These are phyloP conservation scores for Globisporangium nunn DNA, from an alignment of 352 stramenopile species.

Conservation along the genomic window DNA sequence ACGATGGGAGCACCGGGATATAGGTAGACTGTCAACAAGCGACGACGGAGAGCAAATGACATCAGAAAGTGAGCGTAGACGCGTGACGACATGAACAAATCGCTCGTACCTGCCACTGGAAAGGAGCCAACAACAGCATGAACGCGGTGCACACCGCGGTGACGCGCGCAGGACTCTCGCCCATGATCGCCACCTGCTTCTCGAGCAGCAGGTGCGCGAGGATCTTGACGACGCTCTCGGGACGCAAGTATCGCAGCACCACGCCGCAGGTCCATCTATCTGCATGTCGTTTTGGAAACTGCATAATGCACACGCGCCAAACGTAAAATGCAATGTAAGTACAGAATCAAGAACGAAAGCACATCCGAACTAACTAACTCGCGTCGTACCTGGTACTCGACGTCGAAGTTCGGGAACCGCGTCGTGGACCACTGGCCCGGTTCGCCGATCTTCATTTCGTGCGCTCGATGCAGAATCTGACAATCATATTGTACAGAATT, in stretches of 20 bases:
- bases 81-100: background rate
- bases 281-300: slow-evolving; percentile 60
- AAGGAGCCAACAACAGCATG: slow-evolving; percentile 63
- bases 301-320: background rate
- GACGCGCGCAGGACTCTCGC: slow-evolving; percentile 54
- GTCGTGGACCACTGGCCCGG: slow-evolving; percentile 56
- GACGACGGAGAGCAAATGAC: background rate
- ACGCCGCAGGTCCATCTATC: slow-evolving; percentile 71
- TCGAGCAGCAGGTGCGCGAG: slow-evolving; percentile 66
- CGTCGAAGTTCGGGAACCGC: slow-evolving; percentile 45
- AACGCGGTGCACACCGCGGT: slow-evolving; percentile 66
- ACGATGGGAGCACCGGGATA: slow-evolving; percentile 69
- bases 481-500: background rate
- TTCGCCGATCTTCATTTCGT: slow-evolving; percentile 57
- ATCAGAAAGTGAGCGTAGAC: background rate
- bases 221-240: slow-evolving; percentile 62
- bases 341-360: background rate
- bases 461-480: slow-evolving; percentile 62
- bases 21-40: slow-evolving; percentile 54
- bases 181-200: slow-evolving; percentile 78
- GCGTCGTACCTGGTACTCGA: slow-evolving; percentile 61
- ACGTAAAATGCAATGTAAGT: too few species aligned
- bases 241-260: slow-evolving; percentile 47
- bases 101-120: slow-evolving; percentile 60
- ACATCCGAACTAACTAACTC: background rate